These are phyloP conservation scores for Pythium phragmitis DNA, from an alignment of 352 stramenopile species.

Conservation along the genomic window DNA sequence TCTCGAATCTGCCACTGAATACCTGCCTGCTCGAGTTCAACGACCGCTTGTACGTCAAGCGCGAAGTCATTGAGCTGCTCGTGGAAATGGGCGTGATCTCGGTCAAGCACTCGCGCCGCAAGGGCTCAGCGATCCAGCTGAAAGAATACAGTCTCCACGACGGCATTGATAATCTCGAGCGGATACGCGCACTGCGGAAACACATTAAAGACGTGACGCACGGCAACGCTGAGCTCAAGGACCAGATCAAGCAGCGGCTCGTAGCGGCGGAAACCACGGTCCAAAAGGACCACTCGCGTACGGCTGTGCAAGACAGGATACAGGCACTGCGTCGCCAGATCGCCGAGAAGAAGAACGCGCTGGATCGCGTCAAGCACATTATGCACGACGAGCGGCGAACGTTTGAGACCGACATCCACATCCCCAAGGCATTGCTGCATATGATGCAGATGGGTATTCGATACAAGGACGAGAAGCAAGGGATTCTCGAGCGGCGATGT, in stretches of 20 bases:
- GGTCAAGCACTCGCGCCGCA: constrained; percentile 63
- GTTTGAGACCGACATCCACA: constrained; percentile 80
- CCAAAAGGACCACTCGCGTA: constrained; percentile 46
- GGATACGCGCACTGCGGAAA: constrained; percentile 44
- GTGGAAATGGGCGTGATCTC: constrained; percentile 66
- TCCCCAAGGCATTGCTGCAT: constrained; percentile 69
- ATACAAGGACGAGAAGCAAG: constrained; percentile 83
- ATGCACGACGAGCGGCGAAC: constrained; percentile 76
- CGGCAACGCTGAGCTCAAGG: constrained; percentile 45
- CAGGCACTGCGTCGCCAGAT: constrained; percentile 46
- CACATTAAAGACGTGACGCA: constrained; percentile 48
- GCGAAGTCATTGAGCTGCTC: constrained; percentile 66
- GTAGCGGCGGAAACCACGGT: constrained; percentile 40
- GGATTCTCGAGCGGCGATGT: constrained; percentile 70
- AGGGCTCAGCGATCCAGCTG: constrained; percentile 71
- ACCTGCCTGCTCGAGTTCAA: constrained; percentile 81
- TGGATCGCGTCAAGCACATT: constrained; percentile 54
- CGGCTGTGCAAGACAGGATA: constrained; percentile 51
- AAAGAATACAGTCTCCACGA: constrained; percentile 79
- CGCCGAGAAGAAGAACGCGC: constrained; percentile 49
- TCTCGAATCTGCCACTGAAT: constrained; percentile 75
- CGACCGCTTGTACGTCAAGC: constrained; percentile 62
- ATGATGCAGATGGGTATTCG: constrained; percentile 82
- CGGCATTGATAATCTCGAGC: constrained; percentile 69
- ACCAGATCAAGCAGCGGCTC: constrained; percentile 52